A percentile compares a stretch with the other conserved stretches of the same genome.
Evolutionary conservation across 2,329 filamentous ascomycete genomes (phyloP).

Genomic region (Trichoderma oligosporum): DNA sequence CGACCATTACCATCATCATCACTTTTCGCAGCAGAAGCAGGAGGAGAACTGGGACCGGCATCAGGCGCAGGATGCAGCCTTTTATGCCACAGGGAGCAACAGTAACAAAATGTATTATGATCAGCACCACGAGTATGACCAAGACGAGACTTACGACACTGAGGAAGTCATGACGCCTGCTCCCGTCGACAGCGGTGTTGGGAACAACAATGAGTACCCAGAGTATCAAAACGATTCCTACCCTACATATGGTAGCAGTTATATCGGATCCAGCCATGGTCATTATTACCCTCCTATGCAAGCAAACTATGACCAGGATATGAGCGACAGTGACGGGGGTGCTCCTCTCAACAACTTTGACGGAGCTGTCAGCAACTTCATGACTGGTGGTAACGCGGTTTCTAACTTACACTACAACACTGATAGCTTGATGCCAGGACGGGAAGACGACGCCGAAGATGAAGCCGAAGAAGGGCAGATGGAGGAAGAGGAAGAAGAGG

Average conservation of each 20-base stretch:
- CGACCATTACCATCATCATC: neutral
- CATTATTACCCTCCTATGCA: slow-evolving; percentile 18
- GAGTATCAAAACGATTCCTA: neutral
- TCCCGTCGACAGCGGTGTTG: neutral
- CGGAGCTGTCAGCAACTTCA: neutral
- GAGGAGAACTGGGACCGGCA: neutral
- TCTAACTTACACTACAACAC: neutral
- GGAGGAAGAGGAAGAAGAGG: neutral
- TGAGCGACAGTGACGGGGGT: slow-evolving; percentile 37
- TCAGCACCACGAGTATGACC: neutral
- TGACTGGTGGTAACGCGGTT: neutral
- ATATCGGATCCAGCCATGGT: neutral
- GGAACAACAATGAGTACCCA: neutral
- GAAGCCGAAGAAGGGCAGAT: neutral
- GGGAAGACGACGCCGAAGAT: neutral
- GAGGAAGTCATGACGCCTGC: slow-evolving; percentile 13
- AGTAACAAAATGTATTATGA: neutral
- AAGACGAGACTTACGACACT: neutral
- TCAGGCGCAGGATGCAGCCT: slow-evolving; percentile 17
- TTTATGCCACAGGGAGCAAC: slow-evolving; percentile 4
- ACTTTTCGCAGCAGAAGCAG: neutral
- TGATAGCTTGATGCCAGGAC: neutral
- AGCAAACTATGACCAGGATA: slow-evolving; percentile 31
- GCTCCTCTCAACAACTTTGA: slow-evolving; percentile 24
- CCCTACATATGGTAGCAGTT: neutral